Percentiles rank a stretch among this genome's conserved stretches.
These are phyloP conservation scores for Fusarium proliferatum DNA, from an alignment of 2,329 filamentous ascomycete species.

Conservation along the genomic window DNA sequence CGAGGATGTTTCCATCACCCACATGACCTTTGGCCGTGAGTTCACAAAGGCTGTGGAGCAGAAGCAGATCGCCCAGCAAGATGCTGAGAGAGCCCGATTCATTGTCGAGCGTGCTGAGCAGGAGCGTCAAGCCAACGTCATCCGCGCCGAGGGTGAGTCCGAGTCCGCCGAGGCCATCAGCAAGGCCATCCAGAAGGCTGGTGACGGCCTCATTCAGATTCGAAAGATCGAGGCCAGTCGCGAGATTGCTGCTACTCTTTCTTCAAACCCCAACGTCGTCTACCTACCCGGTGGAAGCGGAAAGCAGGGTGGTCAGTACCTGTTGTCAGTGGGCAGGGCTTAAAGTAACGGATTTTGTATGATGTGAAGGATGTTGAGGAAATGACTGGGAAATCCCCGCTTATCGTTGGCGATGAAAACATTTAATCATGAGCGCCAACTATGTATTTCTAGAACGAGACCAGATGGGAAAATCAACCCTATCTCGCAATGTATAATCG, in stretches of 20 bases:
- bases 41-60: slow-evolving; percentile 99
- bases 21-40: slow-evolving; percentile 99
- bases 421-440: slow-evolving; percentile 43
- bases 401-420: slow-evolving; percentile 47
- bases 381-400: slow-evolving; percentile 49
- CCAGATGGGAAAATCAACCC: slow-evolving; percentile 38
- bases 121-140: slow-evolving; percentile 98
- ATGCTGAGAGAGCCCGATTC: slow-evolving; percentile 96
- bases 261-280: slow-evolving; percentile 92
- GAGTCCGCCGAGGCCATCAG: slow-evolving; percentile 96
- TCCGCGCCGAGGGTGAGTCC: slow-evolving; percentile 96
- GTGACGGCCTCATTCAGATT: slow-evolving; percentile 95
- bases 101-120: slow-evolving; percentile 99
- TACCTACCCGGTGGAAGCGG: slow-evolving; percentile 87
- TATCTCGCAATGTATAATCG: slow-evolving; percentile 41
- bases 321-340: slow-evolving; percentile 63
- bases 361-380: slow-evolving; percentile 33
- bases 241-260: slow-evolving; percentile 92
- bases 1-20: slow-evolving; percentile 98
- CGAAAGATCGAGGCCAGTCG: slow-evolving; percentile 96
- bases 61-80: slow-evolving; percentile 99
- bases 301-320: slow-evolving; percentile 67
- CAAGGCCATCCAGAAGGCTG: slow-evolving; percentile 91
- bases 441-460: slow-evolving; percentile 52
- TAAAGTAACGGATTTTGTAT: slow-evolving; percentile 36